Conservation (phyloP, 805 yeast species). For the Kluyveromyces wickerhamii region DNA sequence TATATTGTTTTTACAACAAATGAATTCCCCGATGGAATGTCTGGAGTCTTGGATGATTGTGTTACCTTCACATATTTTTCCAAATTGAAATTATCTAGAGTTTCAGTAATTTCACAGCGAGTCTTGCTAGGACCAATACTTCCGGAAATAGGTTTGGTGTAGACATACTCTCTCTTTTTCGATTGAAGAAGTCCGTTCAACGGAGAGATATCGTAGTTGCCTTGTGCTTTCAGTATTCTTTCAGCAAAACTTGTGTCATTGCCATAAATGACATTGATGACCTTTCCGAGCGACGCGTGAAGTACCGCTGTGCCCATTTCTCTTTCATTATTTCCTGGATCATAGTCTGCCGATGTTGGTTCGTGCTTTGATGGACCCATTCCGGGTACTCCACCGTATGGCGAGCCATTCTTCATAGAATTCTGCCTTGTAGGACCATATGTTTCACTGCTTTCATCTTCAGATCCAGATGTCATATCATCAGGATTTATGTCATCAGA, state of each 20-base stretch:
- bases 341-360: constrained; percentile 41
- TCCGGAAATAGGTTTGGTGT: constrained; percentile 55
- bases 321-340: constrained; percentile 41
- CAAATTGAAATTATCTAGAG: constrained; percentile 44
- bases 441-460: constrained; percentile 4
- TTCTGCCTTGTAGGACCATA: neutral
- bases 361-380: constrained; percentile 40
- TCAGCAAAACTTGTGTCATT: constrained; percentile 40
- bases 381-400: neutral
- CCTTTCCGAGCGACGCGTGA: constrained; percentile 58
- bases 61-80: constrained; percentile 40
- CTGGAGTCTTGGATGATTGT: constrained; percentile 63
- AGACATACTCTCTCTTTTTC: constrained; percentile 43
- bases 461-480: constrained; percentile 4
- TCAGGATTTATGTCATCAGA: constrained; percentile 7
- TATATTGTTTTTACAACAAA: constrained; percentile 55
- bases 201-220: constrained; percentile 51
- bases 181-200: constrained; percentile 34
- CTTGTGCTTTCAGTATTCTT: constrained; percentile 46
- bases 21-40: constrained; percentile 72
- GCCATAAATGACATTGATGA: constrained; percentile 55
- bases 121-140: constrained; percentile 77
- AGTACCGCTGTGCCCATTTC: constrained; percentile 47
- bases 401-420: neutral
- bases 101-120: constrained; percentile 53